Evolutionary conservation across 73 alveolate species (phyloP), one percentile per base, ranked within the genome.

Genomic region (Paramecium primaurelia): DNA sequence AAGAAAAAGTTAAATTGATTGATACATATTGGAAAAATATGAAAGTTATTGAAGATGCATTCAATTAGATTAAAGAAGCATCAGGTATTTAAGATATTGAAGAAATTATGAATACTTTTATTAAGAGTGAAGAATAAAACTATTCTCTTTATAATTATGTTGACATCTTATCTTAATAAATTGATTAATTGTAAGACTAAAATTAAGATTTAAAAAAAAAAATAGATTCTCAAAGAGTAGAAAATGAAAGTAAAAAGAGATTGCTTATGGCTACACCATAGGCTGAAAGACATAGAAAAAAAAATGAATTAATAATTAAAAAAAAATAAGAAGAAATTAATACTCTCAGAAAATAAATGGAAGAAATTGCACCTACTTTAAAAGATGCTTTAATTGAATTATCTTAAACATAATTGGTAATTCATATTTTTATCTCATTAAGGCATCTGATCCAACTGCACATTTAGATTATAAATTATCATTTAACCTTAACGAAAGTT

Each of bases 61-160:
- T 97, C 80, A 83, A 88, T 54, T 38, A 93, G 12, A 96, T 97
- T 28, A 91, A 95, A 47, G 96, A 96, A 77, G 95, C 97, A 6
- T 94, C 98, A 45, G 98, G 98, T 26, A 96, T 96, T 9, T 58
- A 94, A 26, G 98, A 97, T 58, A 97, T 97, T 1, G 98, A 97
- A 75, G 98, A 96, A 86, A 95, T 97, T 1, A 98, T 95, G 64
- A 95, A 92, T 59, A 96, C 96, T 28, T 97, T 97, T 73, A 97
- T 97, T 12, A 96, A 97, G 38, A 98, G 98, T 75, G 99, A 97
- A 77, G 98, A 96, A 83, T 88, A 96, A 83, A 97, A 96, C 80
- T 97, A 95, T 86, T 91, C 98, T 7, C 93, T 97, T n/a, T 95
- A 94, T 37, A 93, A 95, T 26, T 94, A 94, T 58, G 99, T 97